Conservation (phyloP, 768 basidiomycete genomes). For the Mycena indigotica region DNA sequence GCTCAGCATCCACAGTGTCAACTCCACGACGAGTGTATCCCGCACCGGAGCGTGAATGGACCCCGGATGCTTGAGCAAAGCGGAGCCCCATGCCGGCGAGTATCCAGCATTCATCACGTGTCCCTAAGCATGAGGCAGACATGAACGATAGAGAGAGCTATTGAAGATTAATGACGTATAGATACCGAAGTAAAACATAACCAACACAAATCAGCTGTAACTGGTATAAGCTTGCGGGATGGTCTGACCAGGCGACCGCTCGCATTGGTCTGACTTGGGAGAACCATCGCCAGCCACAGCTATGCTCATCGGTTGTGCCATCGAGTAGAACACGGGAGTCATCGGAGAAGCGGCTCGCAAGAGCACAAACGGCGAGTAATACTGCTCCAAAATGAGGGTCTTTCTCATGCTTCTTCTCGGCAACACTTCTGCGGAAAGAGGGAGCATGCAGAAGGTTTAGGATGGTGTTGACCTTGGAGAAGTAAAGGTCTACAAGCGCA, state of each 20-base stretch:
- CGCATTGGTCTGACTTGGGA: constrained; percentile 61
- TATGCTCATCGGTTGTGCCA: constrained; percentile 40
- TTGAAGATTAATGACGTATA: background rate
- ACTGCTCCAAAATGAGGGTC: constrained; percentile 54
- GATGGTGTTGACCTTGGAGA: constrained; percentile 49
- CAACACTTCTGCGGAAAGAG: constrained; percentile 54
- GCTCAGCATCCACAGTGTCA: background rate
- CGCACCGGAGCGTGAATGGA: background rate
- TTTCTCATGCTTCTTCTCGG: constrained; percentile 46
- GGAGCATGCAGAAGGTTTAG: constrained; percentile 68
- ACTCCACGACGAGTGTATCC: background rate
- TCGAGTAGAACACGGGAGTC: constrained; percentile 41
- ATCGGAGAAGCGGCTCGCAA: constrained; percentile 58
- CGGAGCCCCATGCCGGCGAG: background rate
- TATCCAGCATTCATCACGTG: background rate
- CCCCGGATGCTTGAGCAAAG: constrained; percentile 6
- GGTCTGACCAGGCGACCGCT: constrained; percentile 26
- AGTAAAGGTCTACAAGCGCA: constrained; percentile 58
- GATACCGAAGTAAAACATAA: background rate
- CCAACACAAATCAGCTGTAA: background rate
- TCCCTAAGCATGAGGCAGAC: background rate
- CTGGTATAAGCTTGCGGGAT: background rate
- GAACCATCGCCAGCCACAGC: constrained; percentile 62
- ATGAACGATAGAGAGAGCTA: background rate
- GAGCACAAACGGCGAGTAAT: constrained; percentile 67